Percentiles rank a stretch among this genome's conserved stretches.
These are phyloP conservation scores for Purpureocillium takamizusanense DNA, from an alignment of 2,329 filamentous ascomycete species.

Conservation along the genomic window DNA sequence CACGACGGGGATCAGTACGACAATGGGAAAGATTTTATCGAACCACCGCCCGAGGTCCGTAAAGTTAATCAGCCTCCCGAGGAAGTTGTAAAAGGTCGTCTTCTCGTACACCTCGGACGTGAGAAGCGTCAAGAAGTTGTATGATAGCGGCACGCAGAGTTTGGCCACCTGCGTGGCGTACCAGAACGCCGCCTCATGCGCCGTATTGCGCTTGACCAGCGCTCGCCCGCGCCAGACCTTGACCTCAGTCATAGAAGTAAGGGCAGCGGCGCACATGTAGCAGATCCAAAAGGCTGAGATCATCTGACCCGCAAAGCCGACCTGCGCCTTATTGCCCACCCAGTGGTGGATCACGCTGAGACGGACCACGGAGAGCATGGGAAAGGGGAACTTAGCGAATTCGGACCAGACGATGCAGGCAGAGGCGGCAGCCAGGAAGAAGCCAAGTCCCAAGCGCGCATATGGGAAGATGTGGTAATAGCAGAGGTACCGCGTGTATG, in stretches of 20 bases:
- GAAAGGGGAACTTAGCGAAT: conserved; percentile 72
- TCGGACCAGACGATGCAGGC: conserved; percentile 88
- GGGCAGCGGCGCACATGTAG: conserved; percentile 90
- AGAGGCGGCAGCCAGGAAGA: conserved; percentile 64
- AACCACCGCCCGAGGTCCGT: conserved; percentile 78
- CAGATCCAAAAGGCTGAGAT: conserved; percentile 82
- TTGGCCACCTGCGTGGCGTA: conserved; percentile 89
- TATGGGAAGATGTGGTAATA: conserved; percentile 67
- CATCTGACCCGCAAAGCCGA: conserved; percentile 80
- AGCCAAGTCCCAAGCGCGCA: conserved; percentile 54
- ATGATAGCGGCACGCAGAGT: conserved; percentile 83
- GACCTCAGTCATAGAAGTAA: conserved; percentile 82
- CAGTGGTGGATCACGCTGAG: conserved; percentile 68
- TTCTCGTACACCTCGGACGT: conserved; percentile 61
- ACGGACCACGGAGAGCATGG: conserved; percentile 62
- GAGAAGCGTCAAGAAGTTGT: conserved; percentile 93
- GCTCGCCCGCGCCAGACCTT: conserved; percentile 97
- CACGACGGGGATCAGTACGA: conserved; percentile 76
- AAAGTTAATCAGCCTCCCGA: conserved; percentile 74
- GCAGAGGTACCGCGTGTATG: conserved; percentile 71
- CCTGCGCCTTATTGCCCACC: conserved; percentile 59
- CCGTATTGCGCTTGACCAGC: conserved; percentile 81
- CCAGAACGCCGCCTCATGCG: conserved; percentile 90
- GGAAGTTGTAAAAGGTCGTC: conserved; percentile 80
- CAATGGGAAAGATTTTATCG: conserved; percentile 78